Percentiles rank a stretch among this genome's conserved stretches.
These are phyloP conservation scores for Raffaelea ambrosiae DNA, from an alignment of 2,329 filamentous ascomycete species.

Conservation along the genomic window DNA sequence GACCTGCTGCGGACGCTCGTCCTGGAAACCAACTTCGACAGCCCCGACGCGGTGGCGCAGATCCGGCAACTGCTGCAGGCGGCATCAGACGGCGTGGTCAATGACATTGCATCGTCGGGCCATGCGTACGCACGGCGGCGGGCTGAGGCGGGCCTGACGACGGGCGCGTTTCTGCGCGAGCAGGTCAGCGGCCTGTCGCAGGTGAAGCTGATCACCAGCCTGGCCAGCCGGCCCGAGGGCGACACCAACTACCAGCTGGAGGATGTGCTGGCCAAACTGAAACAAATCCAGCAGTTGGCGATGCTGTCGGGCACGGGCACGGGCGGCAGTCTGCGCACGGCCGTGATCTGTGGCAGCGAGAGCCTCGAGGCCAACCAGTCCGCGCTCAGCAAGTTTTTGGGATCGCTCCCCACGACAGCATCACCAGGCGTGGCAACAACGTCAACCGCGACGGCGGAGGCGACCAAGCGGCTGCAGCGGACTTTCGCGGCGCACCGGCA, in stretches of 20 bases:
- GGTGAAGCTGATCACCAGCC: slow-evolving; percentile 70
- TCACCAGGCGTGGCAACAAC: background rate
- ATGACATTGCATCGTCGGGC: slow-evolving; percentile 83
- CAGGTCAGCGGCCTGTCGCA: slow-evolving; percentile 88
- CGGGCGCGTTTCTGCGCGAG: slow-evolving; percentile 64
- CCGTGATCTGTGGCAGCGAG: slow-evolving; percentile 77
- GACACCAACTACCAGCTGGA: slow-evolving; percentile 57
- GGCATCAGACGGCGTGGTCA: slow-evolving; percentile 80
- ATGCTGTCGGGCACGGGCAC: slow-evolving; percentile 35
- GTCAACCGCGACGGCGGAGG: slow-evolving; percentile 17
- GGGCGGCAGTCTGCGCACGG: slow-evolving; percentile 62
- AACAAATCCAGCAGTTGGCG: slow-evolving; percentile 72
- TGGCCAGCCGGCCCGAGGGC: slow-evolving; percentile 63
- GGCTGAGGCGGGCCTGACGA: slow-evolving; percentile 71
- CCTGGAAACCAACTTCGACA: slow-evolving; percentile 82
- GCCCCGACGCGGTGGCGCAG: slow-evolving; percentile 68
- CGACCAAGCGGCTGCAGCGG: slow-evolving; percentile 5
- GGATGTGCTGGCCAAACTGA: slow-evolving; percentile 74
- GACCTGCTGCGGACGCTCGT: slow-evolving; percentile 73
- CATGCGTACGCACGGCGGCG: slow-evolving; percentile 80
- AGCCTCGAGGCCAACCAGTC: slow-evolving; percentile 61
- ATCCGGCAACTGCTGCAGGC: slow-evolving; percentile 82
- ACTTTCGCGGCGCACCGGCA: slow-evolving; percentile 32
- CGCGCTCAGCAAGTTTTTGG: slow-evolving; percentile 64
- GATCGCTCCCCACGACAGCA: slow-evolving; percentile 37